phyloP scores from a whole-genome alignment of 2,329 filamentous ascomycete genomes.

The Fusarium circinatum region DNA sequence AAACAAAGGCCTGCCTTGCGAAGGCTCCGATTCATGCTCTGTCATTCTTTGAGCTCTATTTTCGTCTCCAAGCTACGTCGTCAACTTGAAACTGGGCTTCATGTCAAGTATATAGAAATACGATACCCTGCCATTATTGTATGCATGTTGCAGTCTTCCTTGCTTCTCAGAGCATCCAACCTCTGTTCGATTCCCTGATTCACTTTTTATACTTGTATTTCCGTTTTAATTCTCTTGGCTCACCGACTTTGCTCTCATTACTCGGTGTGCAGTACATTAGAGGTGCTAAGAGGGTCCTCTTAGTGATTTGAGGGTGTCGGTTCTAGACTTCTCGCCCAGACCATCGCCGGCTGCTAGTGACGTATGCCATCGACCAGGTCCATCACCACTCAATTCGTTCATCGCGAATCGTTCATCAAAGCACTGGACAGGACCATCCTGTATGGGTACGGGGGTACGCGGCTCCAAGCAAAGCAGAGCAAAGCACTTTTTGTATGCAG shows the following conservation, averaged over 20 bases:
- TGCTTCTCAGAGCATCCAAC: conserved; percentile 3
- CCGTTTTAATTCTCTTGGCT: conserved; percentile 20
- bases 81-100: conserved; percentile 5
- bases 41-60: conserved; percentile 25
- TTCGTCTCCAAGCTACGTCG: conserved; percentile 13
- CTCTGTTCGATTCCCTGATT: conserved; percentile 21
- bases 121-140: conserved; percentile 18
- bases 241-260: conserved; percentile 35
- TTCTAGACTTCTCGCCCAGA: conserved; percentile 39
- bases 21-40: conserved; percentile 11
- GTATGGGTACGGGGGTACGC: conserved; percentile 5
- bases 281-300: conserved; percentile 27
- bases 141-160: conserved; percentile 15
- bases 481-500: conserved; percentile 11
- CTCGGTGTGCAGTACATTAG: conserved; percentile 18
- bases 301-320: conserved; percentile 37
- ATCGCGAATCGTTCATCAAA: conserved; percentile 23
- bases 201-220: conserved; percentile 4
- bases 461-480: neutral
- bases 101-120: conserved; percentile 36
- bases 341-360: conserved; percentile 35
- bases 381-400: conserved; percentile 38
- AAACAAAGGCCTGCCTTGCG: conserved; percentile 26
- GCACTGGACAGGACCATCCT: neutral
- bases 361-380: conserved; percentile 37